Conservation (phyloP, 305 asterid genomes). For the Galium porrigens region DNA sequence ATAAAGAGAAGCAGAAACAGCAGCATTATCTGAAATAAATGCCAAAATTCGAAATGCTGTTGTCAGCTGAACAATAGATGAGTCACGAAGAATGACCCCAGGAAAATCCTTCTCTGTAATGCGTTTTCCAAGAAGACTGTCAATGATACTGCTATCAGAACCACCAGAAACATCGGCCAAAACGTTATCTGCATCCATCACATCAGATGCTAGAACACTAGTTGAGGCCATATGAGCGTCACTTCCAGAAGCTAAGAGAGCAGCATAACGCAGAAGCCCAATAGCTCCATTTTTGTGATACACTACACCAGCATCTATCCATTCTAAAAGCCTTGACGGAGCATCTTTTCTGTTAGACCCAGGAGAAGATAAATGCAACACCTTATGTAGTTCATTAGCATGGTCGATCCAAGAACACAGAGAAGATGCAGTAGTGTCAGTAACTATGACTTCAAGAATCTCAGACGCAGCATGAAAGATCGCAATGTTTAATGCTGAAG, state of each 20-base stretch:
- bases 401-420: conserved; percentile 74
- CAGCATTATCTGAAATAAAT: conserved; percentile 69
- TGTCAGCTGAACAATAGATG: conserved; percentile 75
- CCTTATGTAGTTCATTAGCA: conserved; percentile 66
- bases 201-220: conserved; percentile 77
- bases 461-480: conserved; percentile 77
- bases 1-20: conserved; percentile 74
- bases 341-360: conserved; percentile 80
- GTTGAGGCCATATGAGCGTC: conserved; percentile 84
- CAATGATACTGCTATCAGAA: conserved; percentile 71
- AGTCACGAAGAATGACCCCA: conserved; percentile 73
- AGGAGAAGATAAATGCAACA: conserved; percentile 64
- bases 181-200: conserved; percentile 80
- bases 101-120: conserved; percentile 87
- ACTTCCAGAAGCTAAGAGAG: conserved; percentile 80
- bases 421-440: conserved; percentile 69
- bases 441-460: conserved; percentile 71
- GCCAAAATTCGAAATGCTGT: conserved; percentile 88
- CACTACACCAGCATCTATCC: conserved; percentile 95
- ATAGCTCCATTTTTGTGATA: conserved; percentile 75
- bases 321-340: conserved; percentile 82
- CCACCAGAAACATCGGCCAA: conserved; percentile 64
- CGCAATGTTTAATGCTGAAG: conserved; percentile 63
- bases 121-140: conserved; percentile 75
- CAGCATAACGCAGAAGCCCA: conserved; percentile 64